Conservation (phyloP, 2,329 filamentous ascomycete species). For the Aspergillus calidoustus region DNA sequence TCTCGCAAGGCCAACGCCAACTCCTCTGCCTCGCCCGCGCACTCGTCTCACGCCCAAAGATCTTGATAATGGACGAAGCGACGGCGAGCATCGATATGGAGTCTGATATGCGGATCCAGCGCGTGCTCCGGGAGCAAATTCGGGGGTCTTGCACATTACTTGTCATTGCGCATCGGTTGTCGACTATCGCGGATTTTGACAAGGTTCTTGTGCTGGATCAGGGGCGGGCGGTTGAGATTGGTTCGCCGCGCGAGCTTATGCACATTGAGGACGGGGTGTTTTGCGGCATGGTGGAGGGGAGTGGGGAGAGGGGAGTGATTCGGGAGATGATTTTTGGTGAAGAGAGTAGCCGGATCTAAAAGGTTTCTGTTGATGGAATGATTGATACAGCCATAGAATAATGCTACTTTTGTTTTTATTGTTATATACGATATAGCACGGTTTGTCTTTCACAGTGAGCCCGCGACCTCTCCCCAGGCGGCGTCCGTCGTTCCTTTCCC, state of each 20-base stretch:
- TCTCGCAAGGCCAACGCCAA: conserved; percentile 19
- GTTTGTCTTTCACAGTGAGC: too few species aligned
- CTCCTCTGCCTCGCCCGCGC: conserved; percentile 18
- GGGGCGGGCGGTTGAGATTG: conserved; percentile 14
- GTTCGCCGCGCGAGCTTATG: neutral
- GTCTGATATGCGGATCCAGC: conserved; percentile 15
- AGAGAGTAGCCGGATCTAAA: neutral
- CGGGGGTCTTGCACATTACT: conserved; percentile 10
- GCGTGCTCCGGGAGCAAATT: conserved; percentile 6
- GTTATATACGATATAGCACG: too few species aligned
- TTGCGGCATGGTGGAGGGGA: conserved; percentile 9
- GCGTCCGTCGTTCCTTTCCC: too few species aligned
- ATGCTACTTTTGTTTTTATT: too few species aligned
- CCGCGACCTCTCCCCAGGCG: too few species aligned
- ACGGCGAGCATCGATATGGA: conserved; percentile 17
- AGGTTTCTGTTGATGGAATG: neutral
- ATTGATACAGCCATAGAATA: too few species aligned
- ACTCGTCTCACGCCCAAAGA: conserved; percentile 6
- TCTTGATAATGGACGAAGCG: conserved; percentile 19
- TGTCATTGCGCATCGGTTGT: conserved; percentile 18
- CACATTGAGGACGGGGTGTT: neutral
- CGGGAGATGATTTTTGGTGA: conserved; percentile 7
- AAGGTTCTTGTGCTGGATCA: conserved; percentile 14
- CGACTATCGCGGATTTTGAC: conserved; percentile 17
- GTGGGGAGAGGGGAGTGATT: conserved; percentile 6